Conservation (phyloP, 2,329 filamentous ascomycete genomes). For the Aspergillus brunneoviolaceus region DNA sequence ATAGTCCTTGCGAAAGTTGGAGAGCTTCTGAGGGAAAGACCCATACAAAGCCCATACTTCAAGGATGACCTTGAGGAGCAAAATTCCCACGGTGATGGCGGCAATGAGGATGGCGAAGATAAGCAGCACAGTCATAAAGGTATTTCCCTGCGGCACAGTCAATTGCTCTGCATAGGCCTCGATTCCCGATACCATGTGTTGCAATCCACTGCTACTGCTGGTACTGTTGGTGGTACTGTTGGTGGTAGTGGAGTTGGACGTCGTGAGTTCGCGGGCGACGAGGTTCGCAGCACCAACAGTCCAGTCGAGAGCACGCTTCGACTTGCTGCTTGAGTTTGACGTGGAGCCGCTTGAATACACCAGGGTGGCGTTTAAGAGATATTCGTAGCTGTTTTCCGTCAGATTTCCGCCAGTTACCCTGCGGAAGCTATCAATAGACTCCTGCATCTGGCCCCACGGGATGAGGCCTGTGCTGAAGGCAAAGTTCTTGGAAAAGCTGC, state of each 20-base stretch:
- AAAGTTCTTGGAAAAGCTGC: conserved; percentile 89
- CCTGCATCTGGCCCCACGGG: conserved; percentile 77
- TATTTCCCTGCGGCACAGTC: conserved; percentile 81
- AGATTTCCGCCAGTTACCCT: conserved; percentile 79
- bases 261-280: conserved; percentile 51
- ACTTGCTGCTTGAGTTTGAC: conserved; percentile 42
- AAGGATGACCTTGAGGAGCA: conserved; percentile 86
- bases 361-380: conserved; percentile 72
- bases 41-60: conserved; percentile 90
- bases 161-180: conserved; percentile 81
- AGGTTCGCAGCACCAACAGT: conserved; percentile 49
- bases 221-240: conserved; percentile 27
- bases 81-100: conserved; percentile 77
- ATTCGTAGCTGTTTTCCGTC: conserved; percentile 72
- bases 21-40: conserved; percentile 74
- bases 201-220: conserved; percentile 41
- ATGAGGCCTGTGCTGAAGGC: conserved; percentile 84
- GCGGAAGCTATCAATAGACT: conserved; percentile 81
- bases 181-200: conserved; percentile 68
- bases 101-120: conserved; percentile 85
- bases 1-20: conserved; percentile 90
- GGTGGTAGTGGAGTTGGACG: conserved; percentile 43
- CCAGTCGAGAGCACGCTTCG: conserved; percentile 57
- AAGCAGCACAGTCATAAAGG: conserved; percentile 92
- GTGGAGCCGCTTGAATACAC: conserved; percentile 64